Conservation (phyloP, 176 grass and related monocot genomes). For the Microstegium vimineum region DNA sequence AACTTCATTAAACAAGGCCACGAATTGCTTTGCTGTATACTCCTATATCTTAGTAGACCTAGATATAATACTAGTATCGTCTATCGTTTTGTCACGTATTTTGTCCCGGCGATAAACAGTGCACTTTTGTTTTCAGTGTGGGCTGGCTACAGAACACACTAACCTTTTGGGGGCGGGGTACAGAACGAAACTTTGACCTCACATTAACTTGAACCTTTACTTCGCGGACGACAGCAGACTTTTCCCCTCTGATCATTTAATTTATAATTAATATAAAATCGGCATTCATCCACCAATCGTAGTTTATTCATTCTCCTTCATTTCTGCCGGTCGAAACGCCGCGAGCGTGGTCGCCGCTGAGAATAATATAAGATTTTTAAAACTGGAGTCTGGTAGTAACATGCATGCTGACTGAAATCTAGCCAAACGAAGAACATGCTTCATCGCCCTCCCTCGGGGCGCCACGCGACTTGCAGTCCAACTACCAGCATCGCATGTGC, state of each 20-base stretch:
- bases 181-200: background rate
- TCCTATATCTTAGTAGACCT: background rate
- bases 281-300: background rate
- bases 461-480: background rate
- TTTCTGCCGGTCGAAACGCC: background rate
- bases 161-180: background rate
- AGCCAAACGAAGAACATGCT: constrained; percentile 13
- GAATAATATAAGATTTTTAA: background rate
- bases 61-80: background rate
- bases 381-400: constrained; percentile 20
- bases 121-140: background rate
- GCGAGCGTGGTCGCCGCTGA: background rate
- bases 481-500: constrained; percentile 15
- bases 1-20: constrained; percentile 17
- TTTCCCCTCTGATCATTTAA: background rate
- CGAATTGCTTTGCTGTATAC: constrained; percentile 4
- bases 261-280: background rate
- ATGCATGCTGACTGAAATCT: background rate
- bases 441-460: constrained; percentile 9
- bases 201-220: background rate
- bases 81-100: constrained; percentile 13
- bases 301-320: background rate
- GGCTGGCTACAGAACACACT: background rate
- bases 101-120: background rate
- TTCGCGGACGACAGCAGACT: background rate